Conservation (phyloP, 2,329 filamentous ascomycete species). For the Scedosporium aurantiacum region DNA sequence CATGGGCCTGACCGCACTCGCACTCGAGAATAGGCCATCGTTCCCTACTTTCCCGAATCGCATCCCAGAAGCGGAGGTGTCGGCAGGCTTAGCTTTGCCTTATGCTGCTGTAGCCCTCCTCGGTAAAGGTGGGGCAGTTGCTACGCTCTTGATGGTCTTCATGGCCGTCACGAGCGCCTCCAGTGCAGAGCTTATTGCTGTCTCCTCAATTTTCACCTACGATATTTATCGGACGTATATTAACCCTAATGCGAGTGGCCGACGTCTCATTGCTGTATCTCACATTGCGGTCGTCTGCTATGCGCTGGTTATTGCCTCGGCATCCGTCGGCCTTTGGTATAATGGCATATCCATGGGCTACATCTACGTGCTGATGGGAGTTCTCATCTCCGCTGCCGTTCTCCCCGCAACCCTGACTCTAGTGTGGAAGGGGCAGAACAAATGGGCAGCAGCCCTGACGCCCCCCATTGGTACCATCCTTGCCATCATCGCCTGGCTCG, state of each 20-base stretch:
- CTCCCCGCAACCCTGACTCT: slow-evolving; percentile 72
- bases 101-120: slow-evolving; percentile 76
- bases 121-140: slow-evolving; percentile 69
- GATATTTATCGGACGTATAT: slow-evolving; percentile 83
- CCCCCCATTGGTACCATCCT: slow-evolving; percentile 57
- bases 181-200: slow-evolving; percentile 74
- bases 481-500: slow-evolving; percentile 63
- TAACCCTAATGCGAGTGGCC: slow-evolving; percentile 65
- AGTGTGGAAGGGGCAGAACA: slow-evolving; percentile 70
- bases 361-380: slow-evolving; percentile 82
- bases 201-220: slow-evolving; percentile 78
- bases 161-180: slow-evolving; percentile 83
- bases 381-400: slow-evolving; percentile 77
- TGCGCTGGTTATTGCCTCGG: slow-evolving; percentile 64
- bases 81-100: slow-evolving; percentile 72
- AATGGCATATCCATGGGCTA: slow-evolving; percentile 79
- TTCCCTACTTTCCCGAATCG: slow-evolving; percentile 66
- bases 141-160: slow-evolving; percentile 71
- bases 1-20: slow-evolving; percentile 72
- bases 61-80: slow-evolving; percentile 64
- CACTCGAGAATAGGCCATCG: slow-evolving; percentile 60
- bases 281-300: slow-evolving; percentile 60
- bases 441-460: slow-evolving; percentile 55
- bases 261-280: slow-evolving; percentile 70
- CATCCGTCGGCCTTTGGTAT: slow-evolving; percentile 65